A percentile compares a stretch with the other conserved stretches of the same genome.
Conservation (phyloP, 2,329 filamentous ascomycete genomes). For the Aspergillus felis region DNA sequence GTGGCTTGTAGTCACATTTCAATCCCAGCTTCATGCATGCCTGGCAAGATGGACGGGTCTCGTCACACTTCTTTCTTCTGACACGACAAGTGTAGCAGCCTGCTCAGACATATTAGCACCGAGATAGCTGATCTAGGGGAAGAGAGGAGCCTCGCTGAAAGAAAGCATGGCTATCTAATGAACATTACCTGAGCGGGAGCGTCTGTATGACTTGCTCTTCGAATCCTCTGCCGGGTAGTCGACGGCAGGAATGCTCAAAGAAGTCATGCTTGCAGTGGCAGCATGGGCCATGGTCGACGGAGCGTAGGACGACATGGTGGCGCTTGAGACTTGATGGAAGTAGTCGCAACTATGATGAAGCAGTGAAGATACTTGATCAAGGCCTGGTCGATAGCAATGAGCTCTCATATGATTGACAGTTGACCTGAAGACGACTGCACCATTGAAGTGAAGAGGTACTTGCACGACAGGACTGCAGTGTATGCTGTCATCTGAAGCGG, state of each 20-base stretch:
- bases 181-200: not conserved
- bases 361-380: not conserved
- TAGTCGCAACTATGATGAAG: not conserved
- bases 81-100: conserved; percentile 65
- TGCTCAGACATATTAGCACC: no score
- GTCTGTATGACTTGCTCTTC: not conserved
- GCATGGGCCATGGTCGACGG: not conserved
- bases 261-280: not conserved
- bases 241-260: not conserved
- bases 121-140: no score
- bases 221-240: not conserved
- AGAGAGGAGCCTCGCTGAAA: no score
- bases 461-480: not conserved
- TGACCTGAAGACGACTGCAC: not conserved
- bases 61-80: conserved; percentile 66
- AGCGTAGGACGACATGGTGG: not conserved
- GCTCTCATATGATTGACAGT: not conserved
- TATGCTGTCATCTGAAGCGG: conserved; percentile 5
- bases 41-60: conserved; percentile 57
- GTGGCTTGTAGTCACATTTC: conserved; percentile 89
- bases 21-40: conserved; percentile 70
- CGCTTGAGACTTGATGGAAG: not conserved
- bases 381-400: not conserved
- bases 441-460: not conserved
- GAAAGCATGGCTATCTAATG: not conserved